Percentiles rank a stretch among this genome's conserved stretches.
phyloP scores from a whole-genome alignment of 805 yeast genomes.

The Spathaspora arborariae region DNA sequence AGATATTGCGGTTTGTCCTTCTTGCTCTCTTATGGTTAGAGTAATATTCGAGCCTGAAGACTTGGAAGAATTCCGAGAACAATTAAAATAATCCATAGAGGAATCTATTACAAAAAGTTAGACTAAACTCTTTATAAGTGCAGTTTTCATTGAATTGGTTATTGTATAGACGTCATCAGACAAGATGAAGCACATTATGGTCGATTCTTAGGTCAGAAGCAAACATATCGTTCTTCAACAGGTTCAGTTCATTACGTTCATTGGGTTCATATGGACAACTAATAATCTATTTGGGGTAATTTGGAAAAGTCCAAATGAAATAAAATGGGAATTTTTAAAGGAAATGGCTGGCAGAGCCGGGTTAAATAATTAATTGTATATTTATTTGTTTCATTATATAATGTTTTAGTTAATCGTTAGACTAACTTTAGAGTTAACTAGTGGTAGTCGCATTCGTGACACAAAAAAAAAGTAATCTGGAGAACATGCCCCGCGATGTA shows the following conservation, averaged over 20 bases:
- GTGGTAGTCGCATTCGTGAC: not conserved
- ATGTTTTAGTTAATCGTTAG: not conserved
- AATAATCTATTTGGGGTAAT: not conserved
- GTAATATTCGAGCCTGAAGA: constrained; percentile 79
- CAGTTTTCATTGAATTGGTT: too few species aligned
- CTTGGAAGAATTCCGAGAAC: constrained; percentile 42
- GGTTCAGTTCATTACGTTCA: too few species aligned
- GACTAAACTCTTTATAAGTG: too few species aligned
- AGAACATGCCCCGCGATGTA: not conserved
- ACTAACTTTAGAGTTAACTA: not conserved
- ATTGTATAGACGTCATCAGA: too few species aligned
- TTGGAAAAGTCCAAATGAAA: not conserved
- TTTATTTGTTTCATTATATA: not conserved
- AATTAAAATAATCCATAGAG: not conserved
- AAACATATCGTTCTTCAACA: too few species aligned
- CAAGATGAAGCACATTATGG: too few species aligned
- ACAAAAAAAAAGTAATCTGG: not conserved
- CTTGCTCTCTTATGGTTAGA: constrained; percentile 89
- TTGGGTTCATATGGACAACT: not conserved
- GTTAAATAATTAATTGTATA: not conserved
- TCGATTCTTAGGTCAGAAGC: too few species aligned
- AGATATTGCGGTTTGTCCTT: constrained; percentile 93
- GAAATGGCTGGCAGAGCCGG: not conserved
- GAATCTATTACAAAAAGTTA: too few species aligned
- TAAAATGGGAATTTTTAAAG: not conserved